Evolutionary conservation across 768 basidiomycete species (phyloP).

Genomic region (Xanthoconium purpureum): DNA sequence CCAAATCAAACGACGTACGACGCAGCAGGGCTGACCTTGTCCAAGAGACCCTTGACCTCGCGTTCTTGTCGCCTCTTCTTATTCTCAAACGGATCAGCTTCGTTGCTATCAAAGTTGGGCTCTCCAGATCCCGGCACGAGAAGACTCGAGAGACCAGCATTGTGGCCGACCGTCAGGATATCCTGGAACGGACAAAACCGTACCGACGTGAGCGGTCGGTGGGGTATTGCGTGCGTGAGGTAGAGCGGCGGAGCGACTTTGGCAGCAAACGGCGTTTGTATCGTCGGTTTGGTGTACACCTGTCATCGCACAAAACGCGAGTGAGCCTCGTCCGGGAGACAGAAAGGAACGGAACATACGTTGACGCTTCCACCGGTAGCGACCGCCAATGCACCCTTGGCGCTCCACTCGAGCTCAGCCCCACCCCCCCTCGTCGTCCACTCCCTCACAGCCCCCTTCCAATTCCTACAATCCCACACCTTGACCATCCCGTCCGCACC

Average conservation of each 20-base stretch:
- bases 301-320: conserved; percentile 23
- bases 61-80: conserved; percentile 78
- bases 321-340: neutral
- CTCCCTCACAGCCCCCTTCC: conserved; percentile 83
- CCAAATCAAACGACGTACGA: neutral
- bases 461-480: conserved; percentile 96
- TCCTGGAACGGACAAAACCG: conserved; percentile 92
- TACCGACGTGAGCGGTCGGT: conserved; percentile 68
- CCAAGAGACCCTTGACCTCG: conserved; percentile 86
- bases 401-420: conserved; percentile 80
- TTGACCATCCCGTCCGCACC: conserved; percentile 89
- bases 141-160: conserved; percentile 75
- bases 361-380: conserved; percentile 83
- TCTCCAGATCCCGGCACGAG: conserved; percentile 92
- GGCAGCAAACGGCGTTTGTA: conserved; percentile 51
- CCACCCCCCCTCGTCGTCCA: conserved; percentile 70
- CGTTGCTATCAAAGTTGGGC: conserved; percentile 89
- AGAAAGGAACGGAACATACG: conserved; percentile 39
- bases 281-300: conserved; percentile 71
- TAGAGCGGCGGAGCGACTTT: conserved; percentile 74
- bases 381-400: conserved; percentile 77
- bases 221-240: conserved; percentile 81
- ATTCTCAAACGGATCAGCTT: conserved; percentile 94
- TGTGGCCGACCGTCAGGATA: conserved; percentile 75
- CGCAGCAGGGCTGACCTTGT: conserved; percentile 56